Evolutionary conservation across 106 monocot genomes (phyloP).

Genomic region (Xerophyta viscosa): DNA sequence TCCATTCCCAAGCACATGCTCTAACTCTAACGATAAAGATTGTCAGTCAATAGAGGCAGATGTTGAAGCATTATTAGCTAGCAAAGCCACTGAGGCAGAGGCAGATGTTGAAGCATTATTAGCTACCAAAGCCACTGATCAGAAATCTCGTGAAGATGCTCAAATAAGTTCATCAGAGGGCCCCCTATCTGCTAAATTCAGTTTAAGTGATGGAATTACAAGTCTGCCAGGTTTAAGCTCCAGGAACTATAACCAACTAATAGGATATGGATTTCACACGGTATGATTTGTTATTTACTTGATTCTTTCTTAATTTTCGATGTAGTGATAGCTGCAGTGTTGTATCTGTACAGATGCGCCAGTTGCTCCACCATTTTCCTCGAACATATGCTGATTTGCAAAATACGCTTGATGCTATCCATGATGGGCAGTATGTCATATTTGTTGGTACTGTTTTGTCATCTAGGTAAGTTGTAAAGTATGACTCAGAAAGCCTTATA

Average conservation of each 20-base stretch:
- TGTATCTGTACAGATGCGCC: constrained; percentile 47
- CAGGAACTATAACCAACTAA: constrained; percentile 47
- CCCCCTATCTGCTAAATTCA: constrained; percentile 7
- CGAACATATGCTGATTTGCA: constrained; percentile 84
- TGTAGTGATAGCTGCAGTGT: not conserved
- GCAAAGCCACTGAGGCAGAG: constrained; percentile 7
- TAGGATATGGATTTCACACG: constrained; percentile 77
- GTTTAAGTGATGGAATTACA: constrained; percentile 50
- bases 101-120: constrained; percentile 12
- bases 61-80: constrained; percentile 12
- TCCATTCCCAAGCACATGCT: constrained; percentile 18
- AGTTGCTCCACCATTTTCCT: constrained; percentile 93
- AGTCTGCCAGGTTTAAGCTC: constrained; percentile 39
- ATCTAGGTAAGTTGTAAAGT: constrained; percentile 49
- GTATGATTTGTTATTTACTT: constrained; percentile 22
- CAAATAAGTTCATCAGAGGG: not conserved
- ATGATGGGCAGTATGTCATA: constrained; percentile 73
- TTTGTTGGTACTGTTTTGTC: constrained; percentile 67
- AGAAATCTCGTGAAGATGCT: constrained; percentile 12
- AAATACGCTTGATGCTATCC: constrained; percentile 43
- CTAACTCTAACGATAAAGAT: constrained; percentile 8
- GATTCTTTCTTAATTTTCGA: too few species aligned
- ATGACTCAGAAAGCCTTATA: too few species aligned
- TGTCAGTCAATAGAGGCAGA: constrained; percentile 15
- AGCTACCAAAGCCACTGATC: constrained; percentile 9